A percentile compares a stretch with the other conserved stretches of the same genome.
Conservation (phyloP, 805 yeast species). For the Starmerella sp. region DNA sequence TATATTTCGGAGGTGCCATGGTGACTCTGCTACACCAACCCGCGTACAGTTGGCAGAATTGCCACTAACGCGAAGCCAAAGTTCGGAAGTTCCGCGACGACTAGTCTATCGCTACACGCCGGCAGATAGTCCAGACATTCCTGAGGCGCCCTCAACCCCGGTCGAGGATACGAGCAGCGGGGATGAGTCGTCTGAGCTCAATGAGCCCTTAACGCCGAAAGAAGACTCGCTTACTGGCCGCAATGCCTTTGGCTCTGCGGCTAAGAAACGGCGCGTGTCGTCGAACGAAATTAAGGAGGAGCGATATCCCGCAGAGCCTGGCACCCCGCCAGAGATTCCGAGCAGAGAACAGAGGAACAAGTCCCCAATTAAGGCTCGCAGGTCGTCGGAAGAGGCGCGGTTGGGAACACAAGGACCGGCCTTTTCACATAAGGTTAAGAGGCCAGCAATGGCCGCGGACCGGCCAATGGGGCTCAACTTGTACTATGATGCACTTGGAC, state of each 20-base stretch:
- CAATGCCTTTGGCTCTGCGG: background rate
- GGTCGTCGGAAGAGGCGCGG: background rate
- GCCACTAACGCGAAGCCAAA: conserved; percentile 24
- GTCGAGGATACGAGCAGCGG: background rate
- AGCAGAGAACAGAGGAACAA: background rate
- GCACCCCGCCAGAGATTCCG: background rate
- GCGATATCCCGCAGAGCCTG: background rate
- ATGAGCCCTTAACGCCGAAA: conserved; percentile 12
- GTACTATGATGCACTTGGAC: conserved; percentile 24
- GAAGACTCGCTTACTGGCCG: background rate
- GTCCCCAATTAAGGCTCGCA: background rate
- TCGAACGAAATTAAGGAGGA: background rate
- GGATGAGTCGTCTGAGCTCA: background rate
- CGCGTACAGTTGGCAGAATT: conserved; percentile 18
- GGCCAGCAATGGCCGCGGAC: background rate
- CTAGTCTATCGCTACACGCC: conserved; percentile 25
- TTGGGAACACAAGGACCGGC: background rate
- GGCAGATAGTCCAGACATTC: background rate
- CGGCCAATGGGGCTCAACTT: conserved; percentile 17
- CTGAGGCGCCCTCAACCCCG: background rate
- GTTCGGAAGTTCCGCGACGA: conserved; percentile 25
- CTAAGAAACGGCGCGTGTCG: background rate
- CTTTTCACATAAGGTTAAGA: background rate
- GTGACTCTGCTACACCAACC: conserved; percentile 19
- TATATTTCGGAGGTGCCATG: conserved; percentile 25